Base-by-base conservation (phyloP, 2,329 filamentous ascomycete species). In the Pyrenochaeta sp. region DNA sequence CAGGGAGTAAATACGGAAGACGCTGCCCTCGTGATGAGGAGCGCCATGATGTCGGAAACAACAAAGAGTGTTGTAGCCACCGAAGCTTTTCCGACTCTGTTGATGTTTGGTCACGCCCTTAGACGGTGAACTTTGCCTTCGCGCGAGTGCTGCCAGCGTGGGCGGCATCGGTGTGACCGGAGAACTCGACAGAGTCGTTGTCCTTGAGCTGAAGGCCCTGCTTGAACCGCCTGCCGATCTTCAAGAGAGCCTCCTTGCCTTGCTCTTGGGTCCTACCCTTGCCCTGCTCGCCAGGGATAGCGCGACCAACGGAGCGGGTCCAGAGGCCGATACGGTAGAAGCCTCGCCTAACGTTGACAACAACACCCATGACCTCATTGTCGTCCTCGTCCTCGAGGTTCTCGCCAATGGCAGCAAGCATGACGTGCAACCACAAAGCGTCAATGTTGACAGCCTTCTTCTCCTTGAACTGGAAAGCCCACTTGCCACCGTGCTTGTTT, bases 401-500 rank as follows among this genome's bases (percentile, higher is more conserved):
- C 82, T 99, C 95, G 67, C 94, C 94, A 60, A 99, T 97, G 42
- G 92, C 94, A 21, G 89, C 86, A 62, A 99, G 87, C 86, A 99
- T 96, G 53, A 96, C 89, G 73, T 97, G 90, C 48, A 99, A 85
- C 94, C 94, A 99, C 41, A 96, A 82, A 46, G 93, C 89, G 71
- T 99, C 93, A 72, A 96, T 95, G 63, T 93, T 89, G 71, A 96
- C 83, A 59, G 81, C 84, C 68, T 89, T 87, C 84, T 96, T 96
- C 63, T 96, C 90, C 81, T 95, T 96, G 86, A 96, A 96, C 67
- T 90, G 88, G 78, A 95, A 97, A 18, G 93, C 92, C 94, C 94
- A 99, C 77, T 96, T 96, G 76, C 94, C 94, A 63, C 94, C 94
- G 73, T 97, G 91, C 83, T 97, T 99, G 81, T 99, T 99, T 79